These are phyloP conservation scores for Calonectria pseudoreteaudii DNA, from an alignment of 2,329 filamentous ascomycete species.

Conservation along the genomic window DNA sequence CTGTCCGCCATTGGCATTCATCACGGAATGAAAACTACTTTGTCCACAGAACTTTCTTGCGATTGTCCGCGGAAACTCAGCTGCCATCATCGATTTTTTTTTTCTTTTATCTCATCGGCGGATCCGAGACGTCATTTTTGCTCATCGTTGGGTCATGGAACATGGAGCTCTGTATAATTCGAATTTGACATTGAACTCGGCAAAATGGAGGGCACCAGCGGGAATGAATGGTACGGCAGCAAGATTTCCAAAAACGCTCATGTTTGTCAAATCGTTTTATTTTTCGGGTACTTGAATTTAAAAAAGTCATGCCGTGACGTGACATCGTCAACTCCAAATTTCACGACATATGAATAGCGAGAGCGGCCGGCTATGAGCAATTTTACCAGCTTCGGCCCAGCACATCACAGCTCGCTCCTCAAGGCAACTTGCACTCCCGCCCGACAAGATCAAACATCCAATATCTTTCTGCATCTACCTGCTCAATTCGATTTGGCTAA, in stretches of 20 bases:
- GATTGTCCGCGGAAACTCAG: not conserved
- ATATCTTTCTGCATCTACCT: not conserved
- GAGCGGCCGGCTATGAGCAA: not conserved
- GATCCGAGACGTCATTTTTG: not conserved
- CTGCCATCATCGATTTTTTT: rapidly evolving
- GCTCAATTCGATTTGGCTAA: not conserved
- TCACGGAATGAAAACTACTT: no score
- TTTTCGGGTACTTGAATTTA: not conserved
- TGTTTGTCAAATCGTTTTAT: not conserved
- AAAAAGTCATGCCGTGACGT: not conserved
- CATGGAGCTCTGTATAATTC: not conserved
- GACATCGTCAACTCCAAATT: not conserved
- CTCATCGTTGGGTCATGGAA: not conserved
- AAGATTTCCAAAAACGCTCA: no score
- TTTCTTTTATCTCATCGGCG: not conserved
- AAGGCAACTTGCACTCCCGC: not conserved
- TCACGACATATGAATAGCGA: not conserved
- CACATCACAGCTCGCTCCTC: no score
- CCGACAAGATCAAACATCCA: not conserved
- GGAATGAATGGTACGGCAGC: not conserved
- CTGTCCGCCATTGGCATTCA: no score
- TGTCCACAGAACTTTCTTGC: no score
- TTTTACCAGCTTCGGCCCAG: not conserved
- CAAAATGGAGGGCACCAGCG: not conserved
- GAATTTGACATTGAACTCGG: not conserved